Evolutionary conservation across 2,329 filamentous ascomycete species (phyloP), one percentile per base, ranked within the genome.

Genomic region (Fusarium haematococcum): DNA sequence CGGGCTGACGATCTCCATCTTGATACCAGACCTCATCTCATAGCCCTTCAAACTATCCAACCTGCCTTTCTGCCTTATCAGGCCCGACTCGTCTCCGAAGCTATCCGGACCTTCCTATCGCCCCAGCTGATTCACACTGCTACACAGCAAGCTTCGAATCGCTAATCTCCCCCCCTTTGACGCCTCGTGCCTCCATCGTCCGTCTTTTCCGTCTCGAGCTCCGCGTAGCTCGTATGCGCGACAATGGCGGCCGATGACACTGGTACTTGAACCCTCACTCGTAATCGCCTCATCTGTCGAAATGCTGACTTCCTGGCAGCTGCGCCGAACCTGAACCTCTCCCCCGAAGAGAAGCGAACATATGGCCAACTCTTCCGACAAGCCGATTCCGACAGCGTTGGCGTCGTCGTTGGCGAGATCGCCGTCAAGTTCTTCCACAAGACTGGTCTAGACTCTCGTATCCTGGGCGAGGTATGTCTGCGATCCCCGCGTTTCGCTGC

Each of bases 371-470:
- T 99, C 73, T 98, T 99, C 85, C 92, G 94, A 83, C 93, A 95
- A 79, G 97, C 97, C 76, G 97, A 99, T 84, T 93, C 93, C 69
- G 97, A 98, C 78, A 93, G 91, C 81, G 92, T 98, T 67, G 95
- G 95, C 65, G 95, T 98, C 74, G 94, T 99, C 37, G 98, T 97
- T 20, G 97, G 97, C 83, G 97, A 99, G 84, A 90, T 97, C 71
- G 97, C 97, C 68, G 95, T 99, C 83, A 94, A 95, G 82, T 98
- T 99, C 87, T 99, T 99, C 81, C 95, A 98, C 84, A 97, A 97
- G 88, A 98, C 97, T 54, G 92, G 94, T 77, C 88, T 99, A 58
- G 91, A 96, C 71, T 94, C 95, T 63, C 91, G 94, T 71, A 89
- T 97, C 58, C 88, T 99, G 69, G 97, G 96, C 83, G 92, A 97